These are phyloP conservation scores for Graphium sp. DNA, from an alignment of 2,329 filamentous ascomycete genomes.

Conservation along the genomic window DNA sequence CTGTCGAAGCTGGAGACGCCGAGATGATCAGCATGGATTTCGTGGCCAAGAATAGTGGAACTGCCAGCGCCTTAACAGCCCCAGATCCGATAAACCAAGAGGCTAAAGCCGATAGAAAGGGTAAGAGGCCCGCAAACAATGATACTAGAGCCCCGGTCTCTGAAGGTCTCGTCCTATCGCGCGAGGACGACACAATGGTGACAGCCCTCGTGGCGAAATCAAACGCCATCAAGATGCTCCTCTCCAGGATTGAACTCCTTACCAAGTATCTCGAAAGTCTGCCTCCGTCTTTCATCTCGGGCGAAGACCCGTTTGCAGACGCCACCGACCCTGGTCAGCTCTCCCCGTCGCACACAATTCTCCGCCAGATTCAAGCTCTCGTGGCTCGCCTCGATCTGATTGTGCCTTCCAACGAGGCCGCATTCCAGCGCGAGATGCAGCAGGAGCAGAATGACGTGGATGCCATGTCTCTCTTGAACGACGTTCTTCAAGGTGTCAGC, in stretches of 20 bases:
- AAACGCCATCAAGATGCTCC: conserved; percentile 88
- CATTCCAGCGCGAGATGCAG: conserved; percentile 53
- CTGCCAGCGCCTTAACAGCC: conserved; percentile 45
- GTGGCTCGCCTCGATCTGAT: conserved; percentile 71
- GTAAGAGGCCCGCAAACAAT: neutral
- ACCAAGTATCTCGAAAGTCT: conserved; percentile 61
- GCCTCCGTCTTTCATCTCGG: conserved; percentile 17
- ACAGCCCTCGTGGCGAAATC: conserved; percentile 64
- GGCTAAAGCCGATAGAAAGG: neutral
- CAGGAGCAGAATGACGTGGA: conserved; percentile 74
- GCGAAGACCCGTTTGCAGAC: conserved; percentile 13
- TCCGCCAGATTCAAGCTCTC: conserved; percentile 78
- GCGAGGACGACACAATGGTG: conserved; percentile 44
- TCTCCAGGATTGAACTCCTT: conserved; percentile 57
- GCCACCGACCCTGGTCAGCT: conserved; percentile 17
- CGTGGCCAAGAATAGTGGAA: conserved; percentile 70
- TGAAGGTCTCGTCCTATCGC: conserved; percentile 29
- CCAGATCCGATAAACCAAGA: conserved; percentile 10
- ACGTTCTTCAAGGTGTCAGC: conserved; percentile 55
- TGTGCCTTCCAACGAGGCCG: conserved; percentile 48
- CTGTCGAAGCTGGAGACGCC: conserved; percentile 83
- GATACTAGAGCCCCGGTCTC: conserved; percentile 5
- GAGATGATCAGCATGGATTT: conserved; percentile 98
- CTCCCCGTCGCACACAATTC: conserved; percentile 49
- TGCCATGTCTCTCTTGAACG: conserved; percentile 59